Evolutionary conservation across 2,329 filamentous ascomycete genomes (phyloP).

Genomic region (Capronia epimyces): DNA sequence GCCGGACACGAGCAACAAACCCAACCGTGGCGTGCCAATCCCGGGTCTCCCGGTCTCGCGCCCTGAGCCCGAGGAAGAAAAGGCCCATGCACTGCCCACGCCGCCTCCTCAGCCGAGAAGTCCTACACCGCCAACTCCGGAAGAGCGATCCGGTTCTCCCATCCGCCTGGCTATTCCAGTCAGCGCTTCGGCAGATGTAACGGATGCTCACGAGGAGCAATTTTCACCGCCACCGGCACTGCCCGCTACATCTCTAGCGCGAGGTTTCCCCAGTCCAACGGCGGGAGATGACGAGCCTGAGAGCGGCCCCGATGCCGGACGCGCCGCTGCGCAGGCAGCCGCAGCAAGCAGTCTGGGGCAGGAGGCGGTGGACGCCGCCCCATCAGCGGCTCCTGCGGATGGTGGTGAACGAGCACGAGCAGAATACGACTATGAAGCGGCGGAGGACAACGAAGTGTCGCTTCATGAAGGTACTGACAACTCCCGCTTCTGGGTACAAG

Average conservation of each 20-base stretch:
- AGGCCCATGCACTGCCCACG: conserved; percentile 41
- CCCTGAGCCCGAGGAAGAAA: conserved; percentile 45
- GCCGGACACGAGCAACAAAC: conserved; percentile 59
- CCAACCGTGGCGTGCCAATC: conserved; percentile 68
- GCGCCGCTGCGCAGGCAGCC: conserved; percentile 55
- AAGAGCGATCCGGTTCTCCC: conserved; percentile 61
- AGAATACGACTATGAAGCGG: conserved; percentile 95
- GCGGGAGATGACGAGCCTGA: conserved; percentile 65
- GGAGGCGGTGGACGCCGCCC: conserved; percentile 44
- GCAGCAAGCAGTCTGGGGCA: conserved; percentile 45
- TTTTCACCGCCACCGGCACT: conserved; percentile 43
- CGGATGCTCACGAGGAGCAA: conserved; percentile 41
- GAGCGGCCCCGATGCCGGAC: conserved; percentile 53
- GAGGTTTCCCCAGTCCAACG: conserved; percentile 50
- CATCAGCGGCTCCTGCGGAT: conserved; percentile 33
- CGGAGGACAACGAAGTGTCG: conserved; percentile 94
- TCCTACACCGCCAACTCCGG: conserved; percentile 46
- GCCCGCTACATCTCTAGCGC: conserved; percentile 58
- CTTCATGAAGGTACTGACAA: conserved; percentile 62
- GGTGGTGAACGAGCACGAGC: conserved; percentile 69
- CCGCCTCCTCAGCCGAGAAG: conserved; percentile 42
- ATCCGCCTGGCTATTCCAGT: conserved; percentile 84
- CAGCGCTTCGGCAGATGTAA: conserved; percentile 45
- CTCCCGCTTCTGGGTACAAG: neutral
- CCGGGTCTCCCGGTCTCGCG: conserved; percentile 66